Conservation (phyloP, 305 asterid species). For the Fraxinus sp. region DNA sequence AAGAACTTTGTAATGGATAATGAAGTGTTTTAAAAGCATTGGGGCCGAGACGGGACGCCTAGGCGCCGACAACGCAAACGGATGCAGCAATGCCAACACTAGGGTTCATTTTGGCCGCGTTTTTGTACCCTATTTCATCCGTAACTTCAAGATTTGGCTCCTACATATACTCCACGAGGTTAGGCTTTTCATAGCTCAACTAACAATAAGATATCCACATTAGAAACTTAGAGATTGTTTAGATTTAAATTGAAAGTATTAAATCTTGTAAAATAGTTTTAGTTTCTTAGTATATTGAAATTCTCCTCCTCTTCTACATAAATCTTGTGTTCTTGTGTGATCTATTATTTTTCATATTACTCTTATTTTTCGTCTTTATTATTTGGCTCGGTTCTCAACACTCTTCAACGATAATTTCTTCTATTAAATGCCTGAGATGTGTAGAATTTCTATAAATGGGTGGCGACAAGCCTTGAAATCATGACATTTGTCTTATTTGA, state of each 20-base stretch:
- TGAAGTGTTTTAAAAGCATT: neutral
- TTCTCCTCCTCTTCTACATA: neutral
- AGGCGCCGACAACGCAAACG: neutral
- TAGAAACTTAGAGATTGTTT: neutral
- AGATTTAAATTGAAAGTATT: neutral
- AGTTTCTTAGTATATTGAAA: neutral
- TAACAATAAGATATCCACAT: neutral
- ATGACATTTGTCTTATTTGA: neutral
- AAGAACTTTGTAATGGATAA: neutral
- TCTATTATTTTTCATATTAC: neutral
- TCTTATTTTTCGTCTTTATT: neutral
- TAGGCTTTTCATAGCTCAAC: neutral
- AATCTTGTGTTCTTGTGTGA: neutral
- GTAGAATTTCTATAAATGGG: neutral
- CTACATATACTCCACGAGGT: neutral
- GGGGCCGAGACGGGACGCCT: neutral
- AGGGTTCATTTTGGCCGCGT: neutral
- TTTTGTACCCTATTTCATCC: neutral
- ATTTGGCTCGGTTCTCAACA: neutral
- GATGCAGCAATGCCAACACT: neutral
- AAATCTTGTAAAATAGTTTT: neutral
- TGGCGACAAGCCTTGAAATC: neutral
- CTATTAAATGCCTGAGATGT: neutral
- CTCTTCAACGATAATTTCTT: neutral
- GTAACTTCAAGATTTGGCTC: neutral